Base-by-base conservation (phyloP, 768 basidiomycete genomes). In the Nidularia sp. region DNA sequence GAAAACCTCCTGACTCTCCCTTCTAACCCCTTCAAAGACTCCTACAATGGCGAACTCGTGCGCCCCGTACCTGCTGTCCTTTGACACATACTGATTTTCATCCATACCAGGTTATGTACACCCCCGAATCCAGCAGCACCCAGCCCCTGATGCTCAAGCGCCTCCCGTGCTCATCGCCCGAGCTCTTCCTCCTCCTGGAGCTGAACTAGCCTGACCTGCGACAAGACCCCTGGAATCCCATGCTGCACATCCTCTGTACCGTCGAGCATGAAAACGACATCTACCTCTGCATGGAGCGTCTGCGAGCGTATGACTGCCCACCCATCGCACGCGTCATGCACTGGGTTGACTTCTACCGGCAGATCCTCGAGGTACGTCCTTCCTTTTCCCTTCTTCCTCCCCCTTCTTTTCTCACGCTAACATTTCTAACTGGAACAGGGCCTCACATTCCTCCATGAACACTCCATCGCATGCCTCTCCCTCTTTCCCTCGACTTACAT, bases 201-300 rank as follows among this genome's bases (percentile, higher is more conserved):
- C 69, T 80, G 50, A 80, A 81, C 53, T 65, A 71, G 12, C 64
- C 67, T 15, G 73, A 75, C 36, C 59, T 67, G 5, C 73, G 80
- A 9, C 57, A 64, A 45, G 80, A 82, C 57, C 79, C 80, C 0
- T 81, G 80, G 80, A 82, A 82, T 55, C 73, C 79, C 4, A 64
- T 70, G 6, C 80, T 78, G 3, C 77, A 75, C 43, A 64, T 82
- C 6, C 59, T 77, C 10, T 66, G 70, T 52, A 71, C 71, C 1
- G 70, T 79, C 0, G 70, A 77, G 52, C 70, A 74, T 31, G 72
- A 63, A n/a, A 68, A 71, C 10, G 57, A 9, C 9, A 67, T 73
- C 2, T 76, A 73, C 47, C 58, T 80, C 5, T 76, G 73, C 57
- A 63, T 80, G 60, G 74, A 76, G 50, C 69, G 71, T 15, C 71